Evolutionary conservation across 169 alveolate genomes (phyloP).

Genomic region (Eimeria falciformis): DNA sequence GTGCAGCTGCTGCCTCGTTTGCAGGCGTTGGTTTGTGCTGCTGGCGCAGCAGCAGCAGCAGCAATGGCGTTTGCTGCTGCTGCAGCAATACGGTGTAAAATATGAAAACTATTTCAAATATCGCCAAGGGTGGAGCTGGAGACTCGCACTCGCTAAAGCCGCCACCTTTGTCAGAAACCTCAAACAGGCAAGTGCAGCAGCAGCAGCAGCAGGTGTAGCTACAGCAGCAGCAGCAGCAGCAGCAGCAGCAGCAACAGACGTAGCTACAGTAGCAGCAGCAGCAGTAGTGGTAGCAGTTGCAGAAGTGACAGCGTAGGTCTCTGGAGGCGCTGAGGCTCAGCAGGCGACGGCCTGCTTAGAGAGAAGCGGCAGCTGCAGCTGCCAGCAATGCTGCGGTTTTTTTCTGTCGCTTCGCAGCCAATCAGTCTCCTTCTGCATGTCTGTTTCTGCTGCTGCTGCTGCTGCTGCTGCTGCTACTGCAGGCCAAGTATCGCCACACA

Average conservation of each 20-base stretch:
- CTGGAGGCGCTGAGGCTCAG: neutral
- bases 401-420: no score
- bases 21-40: conserved; percentile 1
- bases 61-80: conserved; percentile 22
- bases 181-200: neutral
- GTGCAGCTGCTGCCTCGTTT: conserved; percentile 25
- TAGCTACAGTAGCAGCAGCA: no score
- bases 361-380: neutral
- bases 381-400: neutral
- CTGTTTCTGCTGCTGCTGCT: neutral
- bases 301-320: no score
- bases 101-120: conserved; percentile 3
- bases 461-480: neutral
- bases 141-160: conserved; percentile 1
- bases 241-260: conserved; percentile 30
- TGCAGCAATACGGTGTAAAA: conserved; percentile 4
- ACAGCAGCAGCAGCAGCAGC: neutral
- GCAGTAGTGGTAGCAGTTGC: no score
- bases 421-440: neutral
- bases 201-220: conserved; percentile 3
- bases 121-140: conserved; percentile 26
- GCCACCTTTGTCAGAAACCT: neutral
- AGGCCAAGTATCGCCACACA: conserved; percentile 11
- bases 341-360: neutral
- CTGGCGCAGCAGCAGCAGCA: conserved; percentile 26